These are phyloP conservation scores for Emericellopsis cladophorae DNA, from an alignment of 2,329 filamentous ascomycete species.

Conservation along the genomic window DNA sequence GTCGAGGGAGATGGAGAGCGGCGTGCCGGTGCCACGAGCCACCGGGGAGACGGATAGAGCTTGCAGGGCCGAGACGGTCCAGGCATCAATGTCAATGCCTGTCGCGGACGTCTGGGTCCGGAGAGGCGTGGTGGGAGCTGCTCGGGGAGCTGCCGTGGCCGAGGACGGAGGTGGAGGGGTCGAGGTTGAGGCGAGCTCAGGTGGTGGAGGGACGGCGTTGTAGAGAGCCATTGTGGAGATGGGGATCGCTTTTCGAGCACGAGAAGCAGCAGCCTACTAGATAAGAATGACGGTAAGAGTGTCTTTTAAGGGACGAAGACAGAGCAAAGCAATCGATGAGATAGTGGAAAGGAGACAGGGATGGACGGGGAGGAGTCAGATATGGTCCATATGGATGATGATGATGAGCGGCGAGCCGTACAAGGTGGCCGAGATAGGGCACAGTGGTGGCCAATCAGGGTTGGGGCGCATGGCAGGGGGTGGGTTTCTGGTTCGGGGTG, in stretches of 20 bases:
- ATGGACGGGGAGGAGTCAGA: background rate
- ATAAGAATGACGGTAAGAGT: background rate
- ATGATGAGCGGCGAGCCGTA: background rate
- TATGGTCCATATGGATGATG: background rate
- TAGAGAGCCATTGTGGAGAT: conserved; percentile 34
- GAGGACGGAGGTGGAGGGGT: background rate
- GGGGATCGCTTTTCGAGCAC: background rate
- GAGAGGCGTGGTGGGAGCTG: conserved; percentile 8
- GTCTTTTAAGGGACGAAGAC: background rate
- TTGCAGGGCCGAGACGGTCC: conserved; percentile 48
- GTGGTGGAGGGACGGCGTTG: conserved; percentile 37
- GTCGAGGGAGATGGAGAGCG: conserved; percentile 68
- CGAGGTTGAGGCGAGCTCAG: conserved; percentile 14
- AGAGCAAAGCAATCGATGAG: background rate
- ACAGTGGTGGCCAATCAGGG: conserved; percentile 2
- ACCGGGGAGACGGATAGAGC: conserved; percentile 40
- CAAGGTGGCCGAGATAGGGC: background rate
- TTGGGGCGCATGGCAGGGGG: conserved; percentile 4
- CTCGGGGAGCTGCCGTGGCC: conserved; percentile 4
- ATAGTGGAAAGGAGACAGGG: background rate
- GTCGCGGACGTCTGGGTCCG: conserved; percentile 10
- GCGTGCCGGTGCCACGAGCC: conserved; percentile 46
- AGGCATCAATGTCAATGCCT: conserved; percentile 50
- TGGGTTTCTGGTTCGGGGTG: background rate
- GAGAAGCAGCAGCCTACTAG: background rate